A percentile compares a stretch with the other conserved stretches of the same genome.
Conservation (phyloP, 192 early-diverging fungal species). For the Linnemannia elongata region DNA sequence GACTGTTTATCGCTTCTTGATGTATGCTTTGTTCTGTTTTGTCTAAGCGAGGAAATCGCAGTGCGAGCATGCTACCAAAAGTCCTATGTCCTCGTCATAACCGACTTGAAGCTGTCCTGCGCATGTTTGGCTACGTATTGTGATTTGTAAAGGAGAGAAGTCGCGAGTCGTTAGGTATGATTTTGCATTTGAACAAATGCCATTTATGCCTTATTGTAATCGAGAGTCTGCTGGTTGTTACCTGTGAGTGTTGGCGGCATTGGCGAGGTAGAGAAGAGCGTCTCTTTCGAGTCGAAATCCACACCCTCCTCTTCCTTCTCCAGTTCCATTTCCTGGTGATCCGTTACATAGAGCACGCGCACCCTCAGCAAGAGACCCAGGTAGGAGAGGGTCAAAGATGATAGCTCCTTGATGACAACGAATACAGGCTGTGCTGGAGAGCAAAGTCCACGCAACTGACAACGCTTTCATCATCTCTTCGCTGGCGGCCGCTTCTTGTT, state of each 20-base stretch:
- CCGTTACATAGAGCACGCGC: constrained; percentile 14
- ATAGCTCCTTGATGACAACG: constrained; percentile 27
- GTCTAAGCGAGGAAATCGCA: constrained; percentile 37
- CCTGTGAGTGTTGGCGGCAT: constrained; percentile 28
- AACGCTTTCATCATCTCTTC: constrained; percentile 52
- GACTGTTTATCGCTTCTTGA: not conserved
- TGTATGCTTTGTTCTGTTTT: not conserved
- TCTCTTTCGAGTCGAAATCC: constrained; percentile 34
- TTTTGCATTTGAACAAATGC: not conserved
- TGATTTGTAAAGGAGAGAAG: not conserved
- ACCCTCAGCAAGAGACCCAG: not conserved
- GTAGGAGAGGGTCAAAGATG: constrained; percentile 17
- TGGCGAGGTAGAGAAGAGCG: constrained; percentile 28
- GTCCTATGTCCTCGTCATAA: constrained; percentile 33
- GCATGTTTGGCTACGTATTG: constrained; percentile 25
- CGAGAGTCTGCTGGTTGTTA: not conserved
- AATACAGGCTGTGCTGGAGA: constrained; percentile 21
- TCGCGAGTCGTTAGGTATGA: not conserved
- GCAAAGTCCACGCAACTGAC: constrained; percentile 25
- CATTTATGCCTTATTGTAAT: not conserved
- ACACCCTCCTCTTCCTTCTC: not conserved
- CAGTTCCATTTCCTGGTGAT: not conserved
- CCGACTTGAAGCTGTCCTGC: constrained; percentile 21
- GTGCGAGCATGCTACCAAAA: constrained; percentile 28
- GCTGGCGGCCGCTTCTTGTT: constrained; percentile 15